These are phyloP conservation scores for Penicillium dipodomyicola DNA, from an alignment of 495 filamentous ascomycete species.

Conservation along the genomic window DNA sequence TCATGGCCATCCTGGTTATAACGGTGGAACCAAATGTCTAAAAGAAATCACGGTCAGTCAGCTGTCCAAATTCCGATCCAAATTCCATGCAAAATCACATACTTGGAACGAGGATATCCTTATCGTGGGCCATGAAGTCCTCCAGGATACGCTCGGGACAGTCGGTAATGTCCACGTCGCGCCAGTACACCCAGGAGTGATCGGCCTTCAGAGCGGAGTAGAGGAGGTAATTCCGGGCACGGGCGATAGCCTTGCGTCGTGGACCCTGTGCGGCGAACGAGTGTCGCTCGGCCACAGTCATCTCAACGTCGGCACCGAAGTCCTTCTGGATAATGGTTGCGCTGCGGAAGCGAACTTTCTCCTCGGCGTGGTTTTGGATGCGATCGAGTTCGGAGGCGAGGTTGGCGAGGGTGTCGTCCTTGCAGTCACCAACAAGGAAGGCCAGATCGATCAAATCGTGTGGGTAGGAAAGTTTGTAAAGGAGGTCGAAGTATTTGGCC, in stretches of 20 bases:
- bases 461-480: slow-evolving; percentile 87
- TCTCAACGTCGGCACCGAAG: slow-evolving; percentile 67
- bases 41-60: slow-evolving; percentile 24
- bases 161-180: slow-evolving; percentile 94
- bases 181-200: slow-evolving; percentile 99
- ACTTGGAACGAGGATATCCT: slow-evolving; percentile 94
- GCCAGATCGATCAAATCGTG: slow-evolving; percentile 93
- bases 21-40: slow-evolving; percentile 98
- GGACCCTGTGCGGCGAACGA: slow-evolving; percentile 85
- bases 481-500: slow-evolving; percentile 86
- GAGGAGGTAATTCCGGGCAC: slow-evolving; percentile 89
- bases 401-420: slow-evolving; percentile 82
- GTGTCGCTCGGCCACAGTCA: slow-evolving; percentile 79
- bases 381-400: slow-evolving; percentile 80
- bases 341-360: slow-evolving; percentile 74
- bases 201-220: slow-evolving; percentile 81
- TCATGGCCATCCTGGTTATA: slow-evolving; percentile 73
- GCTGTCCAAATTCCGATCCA: neutral
- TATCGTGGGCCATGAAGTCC: slow-evolving; percentile 91
- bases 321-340: slow-evolving; percentile 84
- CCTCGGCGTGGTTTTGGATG: slow-evolving; percentile 76
- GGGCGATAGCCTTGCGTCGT: slow-evolving; percentile 84
- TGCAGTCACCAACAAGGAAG: slow-evolving; percentile 89
- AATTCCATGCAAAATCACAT: slow-evolving; percentile 38
- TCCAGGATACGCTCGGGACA: slow-evolving; percentile 84